phyloP scores from a whole-genome alignment of 2,329 filamentous ascomycete genomes.

The Paracoccidioides lutzii region DNA sequence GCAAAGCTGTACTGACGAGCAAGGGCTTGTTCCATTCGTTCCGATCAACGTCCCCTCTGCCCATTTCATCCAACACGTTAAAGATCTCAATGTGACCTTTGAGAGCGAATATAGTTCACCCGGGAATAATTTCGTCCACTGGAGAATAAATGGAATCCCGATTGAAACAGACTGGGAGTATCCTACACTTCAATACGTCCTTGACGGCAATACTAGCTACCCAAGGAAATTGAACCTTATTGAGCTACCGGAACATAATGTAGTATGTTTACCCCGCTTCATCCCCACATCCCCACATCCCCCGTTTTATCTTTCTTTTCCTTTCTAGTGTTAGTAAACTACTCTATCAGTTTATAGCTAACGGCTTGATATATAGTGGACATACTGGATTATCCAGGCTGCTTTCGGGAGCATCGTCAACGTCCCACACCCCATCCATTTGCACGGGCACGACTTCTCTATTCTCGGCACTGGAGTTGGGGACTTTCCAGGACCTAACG shows the following conservation, averaged over 20 bases:
- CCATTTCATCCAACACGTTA: slow-evolving; percentile 11
- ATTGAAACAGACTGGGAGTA: slow-evolving; percentile 33
- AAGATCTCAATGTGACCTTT: slow-evolving; percentile 13
- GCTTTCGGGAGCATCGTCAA: slow-evolving; percentile 17
- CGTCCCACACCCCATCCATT: slow-evolving; percentile 27
- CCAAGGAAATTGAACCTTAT: slow-evolving; percentile 29
- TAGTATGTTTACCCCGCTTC: slow-evolving; percentile 6
- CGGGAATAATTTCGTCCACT: slow-evolving; percentile 13
- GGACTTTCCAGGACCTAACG: slow-evolving; percentile 9
- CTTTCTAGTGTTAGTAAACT: neutral
- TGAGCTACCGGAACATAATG: slow-evolving; percentile 21
- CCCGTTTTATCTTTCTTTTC: no score
- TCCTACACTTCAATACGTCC: slow-evolving; percentile 34
- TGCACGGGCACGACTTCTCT: slow-evolving; percentile 20
- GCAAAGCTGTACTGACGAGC: slow-evolving; percentile 11
- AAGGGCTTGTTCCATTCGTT: slow-evolving; percentile 13
- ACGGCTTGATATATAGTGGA: slow-evolving; percentile 23
- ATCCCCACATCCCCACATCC: no score
- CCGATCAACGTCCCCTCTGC: slow-evolving; percentile 14
- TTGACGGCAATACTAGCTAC: slow-evolving; percentile 30
- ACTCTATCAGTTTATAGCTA: neutral
- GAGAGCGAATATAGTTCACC: slow-evolving; percentile 9
- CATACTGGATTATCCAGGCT: slow-evolving; percentile 38
- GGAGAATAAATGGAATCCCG: slow-evolving; percentile 26
- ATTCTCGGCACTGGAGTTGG: slow-evolving; percentile 14